These are phyloP conservation scores for Hylodesmum podocarpum DNA, from an alignment of 306 rosid species.

Conservation along the genomic window DNA sequence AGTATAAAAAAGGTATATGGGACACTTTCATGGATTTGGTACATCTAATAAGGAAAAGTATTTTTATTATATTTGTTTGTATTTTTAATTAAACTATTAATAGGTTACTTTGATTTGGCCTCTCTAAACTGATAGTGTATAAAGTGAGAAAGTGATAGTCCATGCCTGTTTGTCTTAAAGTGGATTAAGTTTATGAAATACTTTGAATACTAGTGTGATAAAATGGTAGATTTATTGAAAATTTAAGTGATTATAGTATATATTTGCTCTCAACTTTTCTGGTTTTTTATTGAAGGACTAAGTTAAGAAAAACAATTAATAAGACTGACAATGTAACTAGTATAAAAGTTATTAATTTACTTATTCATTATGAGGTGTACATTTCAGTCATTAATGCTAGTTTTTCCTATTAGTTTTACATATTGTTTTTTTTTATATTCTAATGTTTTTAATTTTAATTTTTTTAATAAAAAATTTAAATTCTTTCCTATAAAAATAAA, in stretches of 20 bases:
- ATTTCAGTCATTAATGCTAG: constrained; percentile 1
- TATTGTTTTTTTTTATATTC: too few species aligned
- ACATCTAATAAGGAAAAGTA: not conserved
- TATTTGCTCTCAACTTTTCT: constrained; percentile 25
- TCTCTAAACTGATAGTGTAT: not conserved
- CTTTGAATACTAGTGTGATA: not conserved
- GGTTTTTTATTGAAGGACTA: constrained; percentile 90
- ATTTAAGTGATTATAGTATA: not conserved
- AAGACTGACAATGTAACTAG: constrained; percentile 94
- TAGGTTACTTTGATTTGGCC: not conserved
- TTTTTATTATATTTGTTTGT: not conserved
- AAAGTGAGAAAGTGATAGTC: not conserved
- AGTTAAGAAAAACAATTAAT: constrained; percentile 92
- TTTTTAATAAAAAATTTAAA: too few species aligned
- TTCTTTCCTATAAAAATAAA: too few species aligned
- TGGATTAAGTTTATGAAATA: not conserved
- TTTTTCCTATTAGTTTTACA: too few species aligned
- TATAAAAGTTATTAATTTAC: constrained; percentile 83
- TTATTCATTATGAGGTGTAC: constrained; percentile 90
- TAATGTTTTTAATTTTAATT: too few species aligned
- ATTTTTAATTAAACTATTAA: not conserved
- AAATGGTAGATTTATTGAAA: constrained; percentile 12
- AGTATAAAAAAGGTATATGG: constrained; percentile 80
- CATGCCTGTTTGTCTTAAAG: not conserved
- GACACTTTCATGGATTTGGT: constrained; percentile 21